Base-by-base conservation (phyloP, 805 yeast genomes). In the Dipodascus albidus region DNA sequence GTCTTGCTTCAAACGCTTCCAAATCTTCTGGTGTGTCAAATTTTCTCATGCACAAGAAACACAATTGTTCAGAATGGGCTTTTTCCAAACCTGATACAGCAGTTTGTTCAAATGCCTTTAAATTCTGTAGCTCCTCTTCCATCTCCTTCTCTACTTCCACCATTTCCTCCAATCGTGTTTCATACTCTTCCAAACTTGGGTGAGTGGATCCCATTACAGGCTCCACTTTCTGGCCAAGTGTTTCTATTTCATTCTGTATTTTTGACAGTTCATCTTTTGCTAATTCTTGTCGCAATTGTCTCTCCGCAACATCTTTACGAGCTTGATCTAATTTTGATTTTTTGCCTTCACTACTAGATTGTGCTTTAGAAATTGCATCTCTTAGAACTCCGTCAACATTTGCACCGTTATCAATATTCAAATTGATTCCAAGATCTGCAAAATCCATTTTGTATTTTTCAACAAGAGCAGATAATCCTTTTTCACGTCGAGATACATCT, bases 401-500 rank as follows among this genome's bases (percentile, higher is more conserved):
- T 1, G 53, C 60, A 4, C 52, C 14, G 19, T 62, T 57, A 4
- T 67, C 49, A 1, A 50, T 53, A 1, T 61, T 64, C 2, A 38
- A 19, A 4, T 17, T 14, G 57, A 54, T 6, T 54, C 42, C 1
- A 52, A 35, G 23, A 58, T 47, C 55, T 71, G 70, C 2, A 54
- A 48, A 0, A 54, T 57, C 2, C 58, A 49, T 41, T 70, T 63
- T 1, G 62, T 56, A 0, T 60, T 61, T 1, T 67, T 49, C 3
- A 74, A 56, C 15, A 69, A 66, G 0, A 61, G 53, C 3, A 72
- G 50, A 1, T 70, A 67, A 2, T 58, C 58, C 14, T 60, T 58
- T 49, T 70, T 73, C 41, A 67, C 61, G 1, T 54, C 61, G 1
- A 64, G 58, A 9, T 4, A 38, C 20, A 38, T 77, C 73, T 31